Evolutionary conservation across 2,329 filamentous ascomycete species (phyloP), one percentile per base, ranked within the genome.

Genomic region (Diplodia corticola): DNA sequence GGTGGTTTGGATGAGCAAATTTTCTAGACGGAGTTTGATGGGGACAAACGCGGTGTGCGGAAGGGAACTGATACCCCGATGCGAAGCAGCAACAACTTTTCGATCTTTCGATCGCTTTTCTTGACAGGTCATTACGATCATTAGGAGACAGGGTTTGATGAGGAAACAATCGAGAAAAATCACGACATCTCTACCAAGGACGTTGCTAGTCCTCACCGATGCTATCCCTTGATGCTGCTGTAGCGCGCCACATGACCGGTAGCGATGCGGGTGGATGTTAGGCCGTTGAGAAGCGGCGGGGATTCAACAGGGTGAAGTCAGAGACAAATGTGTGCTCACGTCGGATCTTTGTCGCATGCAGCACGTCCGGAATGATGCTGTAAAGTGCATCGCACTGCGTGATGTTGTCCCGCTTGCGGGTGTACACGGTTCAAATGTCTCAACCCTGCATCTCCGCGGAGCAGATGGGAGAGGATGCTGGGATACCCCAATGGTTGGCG

Each of bases 51-150:
- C 24, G 46, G 37, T 59, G 57, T 60, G 57, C 57, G 57, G 57
- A 61, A 61, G 57, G 57, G 57, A 61, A 40, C 9, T 50, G 57
- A 61, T 61, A 61, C 57, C 57, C 57, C 55, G 40, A 61, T 61
- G 57, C 57, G 57, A 35, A 61, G 48, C 57, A 61, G 48, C 57
- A 61, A 61, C 26, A 30, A 15, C 17, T 26, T 49, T 61, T 33
- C 28, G 28, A 48, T 59, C 30, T 44, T 44, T 57, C 15, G 33
- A 26, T 26, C n/a, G 17, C 12, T 5, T 53, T 30, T 53, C 17
- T n/a, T n/a, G 35, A 49, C 26, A n/a, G 57, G n/a, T 61, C 40
- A 10, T 33, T 35, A 26, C 44, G 44, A 49, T 35, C 28, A 37
- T 49, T 35, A 44, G 28, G 44, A 35, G n/a, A 4, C 37, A 2